A percentile compares a stretch with the other conserved stretches of the same genome.
These are phyloP conservation scores for Ocimum tenuiflorum DNA, from an alignment of 257 asterid species.

Conservation along the genomic window DNA sequence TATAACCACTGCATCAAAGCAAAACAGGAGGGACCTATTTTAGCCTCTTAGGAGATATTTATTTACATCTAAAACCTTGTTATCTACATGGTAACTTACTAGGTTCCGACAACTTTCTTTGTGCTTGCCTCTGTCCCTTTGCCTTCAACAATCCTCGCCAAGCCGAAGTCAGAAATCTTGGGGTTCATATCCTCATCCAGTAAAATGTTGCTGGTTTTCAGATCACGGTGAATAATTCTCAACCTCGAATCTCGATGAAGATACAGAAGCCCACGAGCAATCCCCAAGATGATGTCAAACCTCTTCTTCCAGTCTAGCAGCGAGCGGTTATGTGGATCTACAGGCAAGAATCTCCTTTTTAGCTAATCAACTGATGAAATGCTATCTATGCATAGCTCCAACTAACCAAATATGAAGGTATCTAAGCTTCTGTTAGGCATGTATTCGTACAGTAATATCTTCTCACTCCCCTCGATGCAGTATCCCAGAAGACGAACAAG, in stretches of 20 bases:
- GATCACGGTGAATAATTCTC: constrained; percentile 36
- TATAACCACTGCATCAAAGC: constrained; percentile 24
- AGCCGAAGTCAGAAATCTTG: constrained; percentile 38
- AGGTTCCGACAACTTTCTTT: constrained; percentile 31
- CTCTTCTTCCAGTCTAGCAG: constrained; percentile 31
- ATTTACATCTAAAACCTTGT: neutral
- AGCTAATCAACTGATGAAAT: neutral
- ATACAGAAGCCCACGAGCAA: constrained; percentile 37
- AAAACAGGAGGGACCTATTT: too few species aligned
- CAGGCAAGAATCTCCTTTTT: neutral
- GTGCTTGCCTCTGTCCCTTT: constrained; percentile 27
- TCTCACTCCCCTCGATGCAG: constrained; percentile 32
- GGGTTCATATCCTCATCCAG: constrained; percentile 38
- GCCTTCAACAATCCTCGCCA: constrained; percentile 32
- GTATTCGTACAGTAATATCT: constrained; percentile 36
- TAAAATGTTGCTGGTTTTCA: constrained; percentile 34
- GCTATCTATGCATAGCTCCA: neutral
- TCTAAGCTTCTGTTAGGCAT: constrained; percentile 47
- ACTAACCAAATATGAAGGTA: constrained; percentile 37
- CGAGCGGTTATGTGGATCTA: constrained; percentile 22
- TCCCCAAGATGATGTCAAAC: constrained; percentile 29
- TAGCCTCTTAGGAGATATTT: too few species aligned
- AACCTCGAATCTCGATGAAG: constrained; percentile 39
- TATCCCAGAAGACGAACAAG: constrained; percentile 42
- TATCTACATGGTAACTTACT: constrained; percentile 18